These are phyloP conservation scores for Picochlorum sp. DNA, from an alignment of 139 green algal genomes.

Conservation along the genomic window DNA sequence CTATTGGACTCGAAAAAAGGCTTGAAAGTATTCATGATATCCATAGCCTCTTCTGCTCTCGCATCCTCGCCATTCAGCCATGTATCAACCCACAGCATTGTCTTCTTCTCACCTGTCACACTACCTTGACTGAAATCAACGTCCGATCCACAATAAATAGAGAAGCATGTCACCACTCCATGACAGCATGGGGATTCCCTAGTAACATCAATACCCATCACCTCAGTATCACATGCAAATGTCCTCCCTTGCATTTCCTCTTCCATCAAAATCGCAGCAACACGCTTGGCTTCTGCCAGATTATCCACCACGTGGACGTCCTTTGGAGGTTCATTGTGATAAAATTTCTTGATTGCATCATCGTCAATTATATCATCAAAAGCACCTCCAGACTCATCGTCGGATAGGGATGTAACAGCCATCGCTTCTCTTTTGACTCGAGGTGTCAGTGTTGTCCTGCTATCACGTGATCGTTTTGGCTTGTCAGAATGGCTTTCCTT, in stretches of 20 bases:
- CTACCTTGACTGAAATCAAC: slow-evolving; percentile 49
- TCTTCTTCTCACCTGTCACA: background rate
- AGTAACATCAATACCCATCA: slow-evolving; percentile 80
- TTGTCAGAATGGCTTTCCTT: too few species aligned
- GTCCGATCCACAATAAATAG: slow-evolving; percentile 68
- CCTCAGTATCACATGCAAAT: slow-evolving; percentile 89
- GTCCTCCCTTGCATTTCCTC: slow-evolving; percentile 9
- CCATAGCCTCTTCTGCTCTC: slow-evolving; percentile 21
- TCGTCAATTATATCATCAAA: slow-evolving; percentile 4
- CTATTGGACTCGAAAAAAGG: slow-evolving; percentile 66
- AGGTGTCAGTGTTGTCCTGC: too few species aligned
- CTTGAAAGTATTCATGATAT: slow-evolving; percentile 63
- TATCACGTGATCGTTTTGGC: too few species aligned
- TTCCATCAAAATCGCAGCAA: slow-evolving; percentile 12
- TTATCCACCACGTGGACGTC: slow-evolving; percentile 37
- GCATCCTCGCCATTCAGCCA: slow-evolving; percentile 35
- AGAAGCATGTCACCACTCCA: slow-evolving; percentile 82
- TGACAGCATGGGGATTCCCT: slow-evolving; percentile 83
- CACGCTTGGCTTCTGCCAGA: slow-evolving; percentile 9
- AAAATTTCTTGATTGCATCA: slow-evolving; percentile 7
- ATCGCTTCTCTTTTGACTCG: background rate
- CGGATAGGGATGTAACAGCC: background rate
- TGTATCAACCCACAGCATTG: slow-evolving; percentile 77
- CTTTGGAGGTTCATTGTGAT: slow-evolving; percentile 22
- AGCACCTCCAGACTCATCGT: slow-evolving; percentile 3